Evolutionary conservation across 345 rosid genomes (phyloP), one percentile per base, ranked within the genome.

Genomic region (Bruguiera gymnorhiza): DNA sequence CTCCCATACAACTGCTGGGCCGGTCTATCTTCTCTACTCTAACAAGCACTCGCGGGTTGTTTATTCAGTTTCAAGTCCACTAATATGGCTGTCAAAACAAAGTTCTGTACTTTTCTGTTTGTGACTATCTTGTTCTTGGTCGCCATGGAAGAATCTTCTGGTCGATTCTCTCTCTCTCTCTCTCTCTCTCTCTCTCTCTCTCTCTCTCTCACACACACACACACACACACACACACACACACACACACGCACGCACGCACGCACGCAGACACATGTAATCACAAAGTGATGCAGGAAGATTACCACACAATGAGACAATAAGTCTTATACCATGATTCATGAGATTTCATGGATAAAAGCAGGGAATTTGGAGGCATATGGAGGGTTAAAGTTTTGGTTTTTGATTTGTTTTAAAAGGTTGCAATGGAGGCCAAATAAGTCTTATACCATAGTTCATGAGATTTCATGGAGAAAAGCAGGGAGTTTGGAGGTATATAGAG

Each of bases 71-170:
- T 20, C 0, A 23, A 2, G 29, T 53, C 39, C 18, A 26, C 8
- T 6, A 20, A 19, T 4, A 75, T 79, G 83, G 79, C 75, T 1
- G 50, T 24, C 65, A 34, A 61, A 43, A 6, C 66, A 1, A 78
- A 62, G 62, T 20, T 58, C 30, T 46, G 39, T 34, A 76, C 31
- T 67, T 24, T 75, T 8, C 52, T 70, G 26, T 26, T 73, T 61
- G 34, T 81, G 29, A 58, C 82, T 1, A 18, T 80, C 63, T 54
- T 87, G 60, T 70, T 83, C 76, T 70, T 70, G 71, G 60, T 83
- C 11, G 54, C 73, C 71, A 18, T 78, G 62, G 76, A 83, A 39
- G 74, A 60, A 57, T 61, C 81, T 74, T 79, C 83, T 74, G 88
- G 84, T 86, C 61, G 20, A 29, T 58, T 59, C 53, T 29, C 43